A percentile compares a stretch with the other conserved stretches of the same genome.
Conservation (phyloP, 805 yeast genomes). For the Candida taoyuanica region DNA sequence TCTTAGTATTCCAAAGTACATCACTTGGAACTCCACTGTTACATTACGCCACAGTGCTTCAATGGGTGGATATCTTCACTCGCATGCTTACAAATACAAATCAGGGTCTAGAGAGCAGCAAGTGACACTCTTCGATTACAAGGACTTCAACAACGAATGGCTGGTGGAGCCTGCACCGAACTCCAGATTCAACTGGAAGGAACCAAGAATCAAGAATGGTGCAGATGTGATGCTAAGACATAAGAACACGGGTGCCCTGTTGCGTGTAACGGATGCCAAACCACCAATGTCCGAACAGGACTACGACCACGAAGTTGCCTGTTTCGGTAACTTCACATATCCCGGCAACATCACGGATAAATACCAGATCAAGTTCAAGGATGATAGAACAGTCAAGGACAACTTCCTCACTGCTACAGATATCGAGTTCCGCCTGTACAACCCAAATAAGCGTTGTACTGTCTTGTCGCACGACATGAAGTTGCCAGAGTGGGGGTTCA, state of each 20-base stretch:
- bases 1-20: constrained; percentile 50
- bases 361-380: constrained; percentile 55
- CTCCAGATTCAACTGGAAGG: constrained; percentile 26
- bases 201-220: constrained; percentile 27
- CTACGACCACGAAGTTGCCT: constrained; percentile 78
- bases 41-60: constrained; percentile 67
- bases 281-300: constrained; percentile 93
- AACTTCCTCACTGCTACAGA: constrained; percentile 38
- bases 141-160: constrained; percentile 70
- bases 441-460: constrained; percentile 62
- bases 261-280: constrained; percentile 62
- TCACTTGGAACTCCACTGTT: constrained; percentile 68
- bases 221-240: constrained; percentile 67
- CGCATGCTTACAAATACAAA: constrained; percentile 61
- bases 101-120: constrained; percentile 73
- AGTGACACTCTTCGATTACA: constrained; percentile 64
- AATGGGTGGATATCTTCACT: constrained; percentile 75
- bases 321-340: constrained; percentile 59
- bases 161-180: constrained; percentile 43
- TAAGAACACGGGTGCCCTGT: constrained; percentile 55
- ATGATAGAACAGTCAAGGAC: constrained; percentile 25
- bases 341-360: constrained; percentile 65
- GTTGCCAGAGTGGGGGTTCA: constrained; percentile 81
- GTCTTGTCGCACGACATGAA: constrained; percentile 67
- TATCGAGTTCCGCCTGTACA: constrained; percentile 65